These are phyloP conservation scores for Cladophialophora exuberans DNA, from an alignment of 2,329 filamentous ascomycete species.

Conservation along the genomic window DNA sequence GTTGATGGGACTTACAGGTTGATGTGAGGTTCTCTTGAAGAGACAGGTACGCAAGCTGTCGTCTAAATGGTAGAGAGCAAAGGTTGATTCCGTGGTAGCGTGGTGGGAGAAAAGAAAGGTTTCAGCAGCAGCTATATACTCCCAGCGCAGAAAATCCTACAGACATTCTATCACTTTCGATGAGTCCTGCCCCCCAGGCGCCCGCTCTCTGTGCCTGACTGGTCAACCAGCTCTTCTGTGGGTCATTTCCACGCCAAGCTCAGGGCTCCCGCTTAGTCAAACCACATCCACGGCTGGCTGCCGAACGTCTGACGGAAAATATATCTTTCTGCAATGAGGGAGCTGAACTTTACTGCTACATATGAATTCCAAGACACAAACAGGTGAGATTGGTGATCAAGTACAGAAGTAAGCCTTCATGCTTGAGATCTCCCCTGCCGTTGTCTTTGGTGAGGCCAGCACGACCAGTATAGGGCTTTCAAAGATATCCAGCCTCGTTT, in stretches of 20 bases:
- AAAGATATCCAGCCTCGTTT: no score
- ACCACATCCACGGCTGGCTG: no score
- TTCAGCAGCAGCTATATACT: slow-evolving; percentile 5
- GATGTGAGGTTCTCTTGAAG: neutral
- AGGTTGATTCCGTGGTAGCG: slow-evolving; percentile 3
- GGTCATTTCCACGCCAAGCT: neutral
- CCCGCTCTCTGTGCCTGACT: neutral
- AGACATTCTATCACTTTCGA: neutral
- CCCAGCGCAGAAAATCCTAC: neutral
- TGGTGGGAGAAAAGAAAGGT: slow-evolving; percentile 4
- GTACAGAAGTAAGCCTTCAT: no score
- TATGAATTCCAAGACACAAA: no score
- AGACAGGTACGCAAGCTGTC: slow-evolving; percentile 5
- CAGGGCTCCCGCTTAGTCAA: slow-evolving; percentile 2
- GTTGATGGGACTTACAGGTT: slow-evolving; percentile 1
- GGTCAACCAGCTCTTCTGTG: neutral
- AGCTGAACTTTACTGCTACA: no score
- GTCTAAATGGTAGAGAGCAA: neutral
- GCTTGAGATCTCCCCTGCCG: no score
- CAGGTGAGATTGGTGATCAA: no score
- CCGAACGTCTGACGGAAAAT: neutral
- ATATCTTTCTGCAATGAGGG: no score
- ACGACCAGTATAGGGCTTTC: no score
- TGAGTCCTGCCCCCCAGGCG: neutral
- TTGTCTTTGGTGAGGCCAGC: no score